Evolutionary conservation across 202 grass and related monocot species (phyloP), one percentile per base, ranked within the genome.

Genomic region (Panicum hallii): DNA sequence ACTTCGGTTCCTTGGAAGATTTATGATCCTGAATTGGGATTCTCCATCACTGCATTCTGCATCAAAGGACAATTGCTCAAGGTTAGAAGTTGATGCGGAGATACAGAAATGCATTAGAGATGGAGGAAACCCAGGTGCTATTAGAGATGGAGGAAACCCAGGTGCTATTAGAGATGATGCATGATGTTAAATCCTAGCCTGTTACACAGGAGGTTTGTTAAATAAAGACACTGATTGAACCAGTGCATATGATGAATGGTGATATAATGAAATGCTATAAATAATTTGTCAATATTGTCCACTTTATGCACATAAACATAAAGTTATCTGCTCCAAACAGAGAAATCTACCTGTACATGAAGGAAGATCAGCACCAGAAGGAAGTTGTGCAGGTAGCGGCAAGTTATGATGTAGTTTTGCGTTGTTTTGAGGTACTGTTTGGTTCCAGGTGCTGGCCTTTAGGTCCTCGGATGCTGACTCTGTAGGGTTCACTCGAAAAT

Each of bases 321-420:
- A 78, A 89, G 30, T 69, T 41, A 62, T 63, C 45, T 64, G 1
- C 32, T 42, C 42, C 22, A 17, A 49, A 80, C 43, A 79, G 10
- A 91, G 73, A 50, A 23, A 42, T 70, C 2, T 81, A 95, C 95
- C 95, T 81, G 95, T 95, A 83, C 89, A 98, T 72, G 88, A 87
- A 67, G 95, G 93, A 84, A 98, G 83, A 98, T 98, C 90, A 26
- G 95, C 95, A 79, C 91, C 91, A 61, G 86, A 87, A 89, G 95
- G 95, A 78, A 95, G 93, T 30, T 89, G 93, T 65, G 83, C 81
- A 45, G 91, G 93, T 48, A 94, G 64, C 2, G 87, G 42, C 63
- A 86, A 83, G 48, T 48, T 89, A 54, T 86, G 87, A 15, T 90
- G 89, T 76, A 76, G 81, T 55, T 92, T 95, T 72, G 52, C 28